Evolutionary conservation across 2,329 filamentous ascomycete genomes (phyloP).

Genomic region (Neonectria ditissima): DNA sequence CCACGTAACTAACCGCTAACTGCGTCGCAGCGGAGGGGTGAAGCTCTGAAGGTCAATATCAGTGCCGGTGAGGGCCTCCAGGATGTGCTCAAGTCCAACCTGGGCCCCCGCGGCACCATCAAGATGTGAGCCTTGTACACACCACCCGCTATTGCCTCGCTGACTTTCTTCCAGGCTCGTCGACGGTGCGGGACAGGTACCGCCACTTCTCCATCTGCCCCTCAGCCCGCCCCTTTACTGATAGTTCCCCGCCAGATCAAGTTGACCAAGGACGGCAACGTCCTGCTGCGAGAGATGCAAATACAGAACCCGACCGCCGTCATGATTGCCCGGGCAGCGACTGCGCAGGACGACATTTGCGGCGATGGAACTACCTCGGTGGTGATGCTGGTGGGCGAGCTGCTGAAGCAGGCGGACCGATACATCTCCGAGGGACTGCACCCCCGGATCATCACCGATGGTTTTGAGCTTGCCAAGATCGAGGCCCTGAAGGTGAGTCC

Average conservation of each 20-base stretch:
- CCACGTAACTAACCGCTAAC: slow-evolving; percentile 46
- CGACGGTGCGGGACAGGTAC: slow-evolving; percentile 76
- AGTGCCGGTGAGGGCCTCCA: slow-evolving; percentile 92
- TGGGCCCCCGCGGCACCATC: slow-evolving; percentile 92
- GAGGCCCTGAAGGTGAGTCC: slow-evolving; percentile 83
- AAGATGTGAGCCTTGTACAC: slow-evolving; percentile 77
- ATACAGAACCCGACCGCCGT: slow-evolving; percentile 99
- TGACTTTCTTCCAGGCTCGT: slow-evolving; percentile 66
- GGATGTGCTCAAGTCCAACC: slow-evolving; percentile 95
- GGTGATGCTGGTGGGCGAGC: slow-evolving; percentile 93
- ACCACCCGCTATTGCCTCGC: slow-evolving; percentile 26
- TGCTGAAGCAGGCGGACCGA: slow-evolving; percentile 96
- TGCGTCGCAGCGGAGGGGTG: slow-evolving; percentile 81
- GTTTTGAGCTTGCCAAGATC: slow-evolving; percentile 95
- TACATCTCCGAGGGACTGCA: slow-evolving; percentile 98
- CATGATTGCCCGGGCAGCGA: slow-evolving; percentile 85
- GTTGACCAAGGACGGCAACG: slow-evolving; percentile 98
- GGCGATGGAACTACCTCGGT: slow-evolving; percentile 98
- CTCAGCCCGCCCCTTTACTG: slow-evolving; percentile 46
- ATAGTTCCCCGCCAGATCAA: slow-evolving; percentile 77
- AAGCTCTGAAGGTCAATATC: slow-evolving; percentile 98
- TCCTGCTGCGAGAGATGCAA: slow-evolving; percentile 83
- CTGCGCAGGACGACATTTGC: slow-evolving; percentile 97
- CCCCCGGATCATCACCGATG: slow-evolving; percentile 95
- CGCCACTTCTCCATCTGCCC: slow-evolving; percentile 45